phyloP scores from a whole-genome alignment of 495 filamentous ascomycete species.

The Platismatia glauca region DNA sequence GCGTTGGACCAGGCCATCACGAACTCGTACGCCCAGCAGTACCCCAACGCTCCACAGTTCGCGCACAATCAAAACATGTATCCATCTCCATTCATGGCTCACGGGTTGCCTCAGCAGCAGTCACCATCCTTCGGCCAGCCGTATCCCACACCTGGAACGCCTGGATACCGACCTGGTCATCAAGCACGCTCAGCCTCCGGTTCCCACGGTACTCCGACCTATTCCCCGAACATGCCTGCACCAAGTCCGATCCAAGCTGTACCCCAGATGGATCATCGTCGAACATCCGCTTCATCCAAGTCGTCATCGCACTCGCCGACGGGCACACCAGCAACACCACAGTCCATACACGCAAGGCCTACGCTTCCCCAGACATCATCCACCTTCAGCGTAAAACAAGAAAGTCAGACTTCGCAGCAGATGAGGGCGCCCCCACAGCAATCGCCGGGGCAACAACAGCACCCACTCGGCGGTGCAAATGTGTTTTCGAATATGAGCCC shows the following conservation, averaged over 20 bases:
- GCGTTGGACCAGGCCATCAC: conserved; percentile 42
- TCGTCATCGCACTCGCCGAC: conserved; percentile 22
- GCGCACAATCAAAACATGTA: conserved; percentile 32
- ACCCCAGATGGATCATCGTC: conserved; percentile 26
- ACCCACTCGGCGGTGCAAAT: conserved; percentile 20
- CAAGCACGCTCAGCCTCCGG: conserved; percentile 35
- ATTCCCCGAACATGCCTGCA: conserved; percentile 19
- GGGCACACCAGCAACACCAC: conserved; percentile 25
- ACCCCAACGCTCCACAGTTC: conserved; percentile 34
- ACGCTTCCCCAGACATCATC: conserved; percentile 17
- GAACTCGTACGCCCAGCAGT: conserved; percentile 40
- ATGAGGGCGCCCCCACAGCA: conserved; percentile 21
- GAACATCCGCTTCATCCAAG: conserved; percentile 30
- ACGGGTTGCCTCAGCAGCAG: conserved; percentile 28
- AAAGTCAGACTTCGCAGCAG: conserved; percentile 15
- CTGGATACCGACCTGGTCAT: conserved; percentile 23
- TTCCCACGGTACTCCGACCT: conserved; percentile 22
- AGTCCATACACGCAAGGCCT: conserved; percentile 19
- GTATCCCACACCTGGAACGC: conserved; percentile 28
- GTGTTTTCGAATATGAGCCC: conserved; percentile 27
- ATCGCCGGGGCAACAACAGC: conserved; percentile 24
- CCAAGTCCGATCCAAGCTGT: conserved; percentile 24
- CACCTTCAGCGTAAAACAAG: conserved; percentile 12
- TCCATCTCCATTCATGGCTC: conserved; percentile 34
- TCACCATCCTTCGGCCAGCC: conserved; percentile 30